A percentile compares a stretch with the other conserved stretches of the same genome.
These are phyloP conservation scores for Nannochloropsis oceanica DNA, from an alignment of 108 stramenopile genomes.

Conservation along the genomic window DNA sequence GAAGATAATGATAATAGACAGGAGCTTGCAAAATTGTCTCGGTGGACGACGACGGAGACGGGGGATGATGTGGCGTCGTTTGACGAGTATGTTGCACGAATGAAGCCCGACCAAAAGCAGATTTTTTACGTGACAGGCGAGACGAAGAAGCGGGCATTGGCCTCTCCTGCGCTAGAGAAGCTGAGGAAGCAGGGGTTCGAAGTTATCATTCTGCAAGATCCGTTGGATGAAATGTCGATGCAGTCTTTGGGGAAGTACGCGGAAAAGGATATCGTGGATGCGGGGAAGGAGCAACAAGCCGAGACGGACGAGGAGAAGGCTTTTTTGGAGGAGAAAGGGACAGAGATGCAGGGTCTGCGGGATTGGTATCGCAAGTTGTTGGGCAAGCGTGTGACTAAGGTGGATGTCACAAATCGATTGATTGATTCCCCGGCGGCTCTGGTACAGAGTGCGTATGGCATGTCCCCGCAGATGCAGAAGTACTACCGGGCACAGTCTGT, in stretches of 20 bases:
- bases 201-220: constrained; percentile 78
- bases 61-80: constrained; percentile 62
- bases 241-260: constrained; percentile 62
- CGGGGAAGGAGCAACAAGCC: constrained; percentile 66
- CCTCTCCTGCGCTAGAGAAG: constrained; percentile 78
- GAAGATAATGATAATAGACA: constrained; percentile 75
- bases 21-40: constrained; percentile 61
- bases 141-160: constrained; percentile 46
- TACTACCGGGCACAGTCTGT: constrained; percentile 91
- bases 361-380: neutral
- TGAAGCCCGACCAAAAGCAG: constrained; percentile 74
- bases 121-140: constrained; percentile 94
- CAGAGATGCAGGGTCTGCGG: neutral
- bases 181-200: constrained; percentile 67
- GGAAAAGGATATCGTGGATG: constrained; percentile 54
- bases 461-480: constrained; percentile 93
- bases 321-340: constrained; percentile 35
- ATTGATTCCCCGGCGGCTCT: constrained; percentile 72
- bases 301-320: constrained; percentile 54
- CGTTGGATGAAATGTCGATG: constrained; percentile 89
- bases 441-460: constrained; percentile 87
- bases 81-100: constrained; percentile 65
- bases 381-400: constrained; percentile 54
- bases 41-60: constrained; percentile 66
- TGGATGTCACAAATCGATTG: constrained; percentile 63